Percentiles rank a stretch among this genome's conserved stretches.
phyloP scores from a whole-genome alignment of 495 filamentous ascomycete genomes.

The Aspergillus asperescens region DNA sequence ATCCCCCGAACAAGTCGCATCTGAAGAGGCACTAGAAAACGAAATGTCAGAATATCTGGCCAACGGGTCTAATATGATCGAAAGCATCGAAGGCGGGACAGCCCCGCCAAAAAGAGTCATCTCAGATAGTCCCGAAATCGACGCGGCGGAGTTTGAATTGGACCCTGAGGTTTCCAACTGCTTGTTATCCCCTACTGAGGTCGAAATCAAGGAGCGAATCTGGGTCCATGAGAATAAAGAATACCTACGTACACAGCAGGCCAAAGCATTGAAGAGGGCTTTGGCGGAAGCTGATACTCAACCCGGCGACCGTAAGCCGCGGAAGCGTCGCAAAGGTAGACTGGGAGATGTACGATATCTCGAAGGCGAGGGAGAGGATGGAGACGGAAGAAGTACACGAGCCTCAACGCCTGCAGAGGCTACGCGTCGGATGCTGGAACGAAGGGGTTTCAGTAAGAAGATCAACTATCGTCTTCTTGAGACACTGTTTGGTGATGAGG shows the following conservation, averaged over 20 bases:
- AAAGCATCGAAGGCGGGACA: conserved; percentile 17
- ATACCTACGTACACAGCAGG: conserved; percentile 76
- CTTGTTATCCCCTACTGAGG: conserved; percentile 63
- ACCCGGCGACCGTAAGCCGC: conserved; percentile 46
- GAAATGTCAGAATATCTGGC: conserved; percentile 39
- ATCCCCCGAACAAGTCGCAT: conserved; percentile 37
- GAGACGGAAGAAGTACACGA: conserved; percentile 36
- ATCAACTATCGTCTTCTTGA: conserved; percentile 76
- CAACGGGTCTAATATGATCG: conserved; percentile 37
- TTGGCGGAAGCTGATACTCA: conserved; percentile 44
- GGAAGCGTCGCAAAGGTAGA: conserved; percentile 43
- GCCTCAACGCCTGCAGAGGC: conserved; percentile 62
- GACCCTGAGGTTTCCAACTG: conserved; percentile 79
- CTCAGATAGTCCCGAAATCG: conserved; percentile 51
- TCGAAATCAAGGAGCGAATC: conserved; percentile 73
- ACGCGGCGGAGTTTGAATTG: conserved; percentile 67
- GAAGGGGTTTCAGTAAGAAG: conserved; percentile 67
- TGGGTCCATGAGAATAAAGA: conserved; percentile 94
- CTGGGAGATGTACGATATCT: conserved; percentile 49
- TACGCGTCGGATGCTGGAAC: conserved; percentile 65
- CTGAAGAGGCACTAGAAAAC: conserved; percentile 41
- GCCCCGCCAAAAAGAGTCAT: conserved; percentile 24
- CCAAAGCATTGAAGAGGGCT: conserved; percentile 63
- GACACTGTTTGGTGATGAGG: conserved; percentile 36
- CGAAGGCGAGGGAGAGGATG: conserved; percentile 38